These are phyloP conservation scores for Clonostachys rosea DNA, from an alignment of 2,329 filamentous ascomycete species.

Conservation along the genomic window DNA sequence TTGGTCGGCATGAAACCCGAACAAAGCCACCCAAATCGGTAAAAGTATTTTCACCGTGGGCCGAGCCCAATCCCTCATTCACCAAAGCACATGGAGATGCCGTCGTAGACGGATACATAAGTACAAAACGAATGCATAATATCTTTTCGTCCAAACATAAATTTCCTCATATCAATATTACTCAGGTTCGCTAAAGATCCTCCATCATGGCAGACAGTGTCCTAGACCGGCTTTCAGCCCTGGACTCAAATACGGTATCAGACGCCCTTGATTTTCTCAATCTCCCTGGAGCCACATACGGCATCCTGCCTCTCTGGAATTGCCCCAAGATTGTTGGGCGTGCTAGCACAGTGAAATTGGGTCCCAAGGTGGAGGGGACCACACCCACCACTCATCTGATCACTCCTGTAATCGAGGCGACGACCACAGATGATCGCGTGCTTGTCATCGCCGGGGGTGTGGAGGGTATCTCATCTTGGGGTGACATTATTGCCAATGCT, in stretches of 20 bases:
- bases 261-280: slow-evolving; percentile 10
- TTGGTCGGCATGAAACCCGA: too few relatives aligned
- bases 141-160: too few relatives aligned
- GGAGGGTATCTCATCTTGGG: slow-evolving; percentile 11
- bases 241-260: slow-evolving; percentile 11
- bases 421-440: background rate
- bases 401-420: background rate
- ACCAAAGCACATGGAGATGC: too few relatives aligned
- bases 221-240: slow-evolving; percentile 6
- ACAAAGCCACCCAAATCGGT: too few relatives aligned
- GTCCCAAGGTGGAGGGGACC: slow-evolving; percentile 5
- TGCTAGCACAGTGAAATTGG: slow-evolving; percentile 8
- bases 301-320: slow-evolving; percentile 9
- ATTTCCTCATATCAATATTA: too few relatives aligned
- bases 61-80: too few relatives aligned
- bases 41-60: too few relatives aligned
- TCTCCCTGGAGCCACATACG: slow-evolving; percentile 9
- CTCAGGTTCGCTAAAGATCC: too few relatives aligned
- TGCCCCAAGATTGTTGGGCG: slow-evolving; percentile 10
- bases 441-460: slow-evolving; percentile 5
- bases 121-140: too few relatives aligned
- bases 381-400: background rate
- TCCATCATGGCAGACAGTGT: background rate
- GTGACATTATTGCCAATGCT: slow-evolving; percentile 10
- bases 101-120: too few relatives aligned